These are phyloP conservation scores for Amaranthus cruentus DNA, from an alignment of 148 eudicot species.

Conservation along the genomic window DNA sequence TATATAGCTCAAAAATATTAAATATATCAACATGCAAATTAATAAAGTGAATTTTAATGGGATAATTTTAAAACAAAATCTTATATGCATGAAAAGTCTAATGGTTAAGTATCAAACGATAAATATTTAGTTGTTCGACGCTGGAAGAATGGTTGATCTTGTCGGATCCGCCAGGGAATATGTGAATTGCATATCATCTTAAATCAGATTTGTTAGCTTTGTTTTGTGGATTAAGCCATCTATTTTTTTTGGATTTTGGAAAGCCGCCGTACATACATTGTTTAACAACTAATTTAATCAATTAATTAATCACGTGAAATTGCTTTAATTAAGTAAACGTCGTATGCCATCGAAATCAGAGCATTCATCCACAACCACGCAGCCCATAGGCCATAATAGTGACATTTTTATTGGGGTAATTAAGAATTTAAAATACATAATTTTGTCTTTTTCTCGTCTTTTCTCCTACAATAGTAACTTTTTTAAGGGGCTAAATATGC, in stretches of 20 bases:
- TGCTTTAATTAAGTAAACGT: too few species aligned
- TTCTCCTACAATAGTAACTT: too few species aligned
- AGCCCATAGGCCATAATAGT: too few species aligned
- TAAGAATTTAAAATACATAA: too few species aligned
- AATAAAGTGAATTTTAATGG: not conserved
- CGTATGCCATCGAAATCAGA: too few species aligned
- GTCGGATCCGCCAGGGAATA: not conserved
- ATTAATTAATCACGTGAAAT: too few species aligned
- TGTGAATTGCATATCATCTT: not conserved
- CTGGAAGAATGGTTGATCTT: not conserved
- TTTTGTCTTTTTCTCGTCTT: too few species aligned
- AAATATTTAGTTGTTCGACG: conserved; percentile 3
- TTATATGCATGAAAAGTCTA: not conserved
- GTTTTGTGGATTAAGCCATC: not conserved
- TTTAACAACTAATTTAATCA: too few species aligned
- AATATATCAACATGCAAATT: conserved; percentile 1
- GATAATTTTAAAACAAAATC: not conserved
- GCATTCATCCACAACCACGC: too few species aligned
- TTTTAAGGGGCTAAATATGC: too few species aligned
- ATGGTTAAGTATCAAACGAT: conserved; percentile 6
- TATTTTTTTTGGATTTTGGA: not conserved
- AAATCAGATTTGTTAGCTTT: not conserved
- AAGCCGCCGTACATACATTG: too few species aligned
- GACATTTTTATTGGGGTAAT: too few species aligned
- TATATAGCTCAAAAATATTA: not conserved